Evolutionary conservation across 352 stramenopile species (phyloP).

Genomic region (Pythium coloratum): DNA sequence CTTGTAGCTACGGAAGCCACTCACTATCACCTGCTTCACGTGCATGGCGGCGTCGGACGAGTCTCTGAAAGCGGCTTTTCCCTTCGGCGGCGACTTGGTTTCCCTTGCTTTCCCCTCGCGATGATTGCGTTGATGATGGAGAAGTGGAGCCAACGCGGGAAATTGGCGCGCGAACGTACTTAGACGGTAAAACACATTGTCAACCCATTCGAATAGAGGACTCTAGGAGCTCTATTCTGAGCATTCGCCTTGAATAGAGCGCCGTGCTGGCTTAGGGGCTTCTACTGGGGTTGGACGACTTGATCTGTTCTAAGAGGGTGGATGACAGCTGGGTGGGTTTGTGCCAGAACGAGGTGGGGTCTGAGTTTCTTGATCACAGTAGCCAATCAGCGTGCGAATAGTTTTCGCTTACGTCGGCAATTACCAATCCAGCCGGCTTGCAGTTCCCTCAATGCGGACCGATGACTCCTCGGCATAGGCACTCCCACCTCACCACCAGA

Average conservation of each 20-base stretch:
- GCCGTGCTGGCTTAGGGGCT: conserved; percentile 11
- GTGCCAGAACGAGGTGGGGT: conserved; percentile 20
- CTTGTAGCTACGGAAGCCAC: conserved; percentile 95
- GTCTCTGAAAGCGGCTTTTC: background rate
- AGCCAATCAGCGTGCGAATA: conserved; percentile 32
- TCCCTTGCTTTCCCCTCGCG: conserved; percentile 6
- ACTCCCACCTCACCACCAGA: conserved; percentile 38
- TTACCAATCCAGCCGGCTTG: conserved; percentile 23
- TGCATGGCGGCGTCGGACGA: conserved; percentile 76
- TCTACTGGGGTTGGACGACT: background rate
- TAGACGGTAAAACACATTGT: background rate
- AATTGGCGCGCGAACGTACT: conserved; percentile 1
- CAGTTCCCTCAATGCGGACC: conserved; percentile 12
- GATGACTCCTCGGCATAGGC: conserved; percentile 36
- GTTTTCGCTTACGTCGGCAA: conserved; percentile 26
- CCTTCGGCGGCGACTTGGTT: conserved; percentile 3
- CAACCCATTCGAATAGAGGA: conserved; percentile 2
- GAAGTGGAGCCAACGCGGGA: background rate
- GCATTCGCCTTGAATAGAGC: background rate
- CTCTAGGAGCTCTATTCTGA: background rate
- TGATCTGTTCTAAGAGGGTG: background rate
- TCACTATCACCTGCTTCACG: conserved; percentile 96
- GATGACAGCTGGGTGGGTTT: background rate
- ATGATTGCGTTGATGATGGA: background rate
- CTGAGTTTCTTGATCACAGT: background rate